A percentile compares a stretch with the other conserved stretches of the same genome.
These are phyloP conservation scores for Adenanthera pavonina DNA, from an alignment of 306 rosid species.

Conservation along the genomic window DNA sequence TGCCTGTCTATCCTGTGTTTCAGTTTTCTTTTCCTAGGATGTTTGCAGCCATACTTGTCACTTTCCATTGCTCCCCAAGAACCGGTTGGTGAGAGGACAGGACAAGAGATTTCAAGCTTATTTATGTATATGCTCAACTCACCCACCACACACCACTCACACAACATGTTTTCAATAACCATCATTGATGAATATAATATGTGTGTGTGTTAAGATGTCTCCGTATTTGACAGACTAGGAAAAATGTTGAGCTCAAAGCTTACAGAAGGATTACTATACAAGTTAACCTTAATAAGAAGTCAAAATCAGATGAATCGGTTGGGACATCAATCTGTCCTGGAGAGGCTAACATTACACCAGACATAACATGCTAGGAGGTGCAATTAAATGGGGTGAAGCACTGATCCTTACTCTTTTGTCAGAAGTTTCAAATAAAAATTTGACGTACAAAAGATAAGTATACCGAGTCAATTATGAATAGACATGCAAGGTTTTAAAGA, in stretches of 20 bases:
- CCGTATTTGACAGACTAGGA: constrained; percentile 10
- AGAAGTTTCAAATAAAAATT: neutral
- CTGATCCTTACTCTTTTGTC: neutral
- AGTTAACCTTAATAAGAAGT: neutral
- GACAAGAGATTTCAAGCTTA: neutral
- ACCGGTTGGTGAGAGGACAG: constrained; percentile 19
- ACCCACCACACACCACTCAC: neutral
- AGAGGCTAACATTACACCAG: constrained; percentile 36
- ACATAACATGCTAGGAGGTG: constrained; percentile 35
- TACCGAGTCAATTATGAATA: neutral
- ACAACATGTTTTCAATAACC: neutral
- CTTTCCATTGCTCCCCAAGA: constrained; percentile 4
- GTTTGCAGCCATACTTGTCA: neutral
- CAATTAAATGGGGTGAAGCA: constrained; percentile 22
- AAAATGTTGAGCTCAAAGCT: neutral
- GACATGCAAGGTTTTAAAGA: neutral
- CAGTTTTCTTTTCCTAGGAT: neutral
- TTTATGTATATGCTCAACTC: neutral
- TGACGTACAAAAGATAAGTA: neutral
- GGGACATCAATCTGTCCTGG: neutral
- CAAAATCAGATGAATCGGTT: constrained; percentile 10
- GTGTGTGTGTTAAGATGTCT: neutral
- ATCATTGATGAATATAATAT: neutral
- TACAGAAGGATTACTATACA: neutral
- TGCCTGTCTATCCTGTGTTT: neutral